These are phyloP conservation scores for Dothidotthia symphoricarpi DNA, from an alignment of 2,329 filamentous ascomycete genomes.

Conservation along the genomic window DNA sequence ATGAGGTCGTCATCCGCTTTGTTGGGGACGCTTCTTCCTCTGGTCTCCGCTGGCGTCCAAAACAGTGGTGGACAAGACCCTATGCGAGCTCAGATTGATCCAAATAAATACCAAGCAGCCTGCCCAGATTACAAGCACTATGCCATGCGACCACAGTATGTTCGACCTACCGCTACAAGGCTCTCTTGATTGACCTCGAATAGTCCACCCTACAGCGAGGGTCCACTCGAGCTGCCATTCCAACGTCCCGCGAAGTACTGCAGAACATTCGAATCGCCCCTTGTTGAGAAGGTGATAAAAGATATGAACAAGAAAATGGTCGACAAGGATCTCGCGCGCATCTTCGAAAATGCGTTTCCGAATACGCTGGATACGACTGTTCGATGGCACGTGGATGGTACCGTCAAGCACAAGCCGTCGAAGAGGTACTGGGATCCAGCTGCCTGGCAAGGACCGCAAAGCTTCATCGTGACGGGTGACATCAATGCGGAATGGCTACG, in stretches of 20 bases:
- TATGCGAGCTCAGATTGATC: constrained; percentile 29
- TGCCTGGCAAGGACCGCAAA: constrained; percentile 80
- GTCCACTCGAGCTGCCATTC: constrained; percentile 76
- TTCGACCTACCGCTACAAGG: constrained; percentile 4
- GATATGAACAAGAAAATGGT: constrained; percentile 77
- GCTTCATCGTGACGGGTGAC: constrained; percentile 89
- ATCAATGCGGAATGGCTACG: constrained; percentile 92
- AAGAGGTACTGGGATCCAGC: constrained; percentile 42
- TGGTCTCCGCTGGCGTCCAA: constrained; percentile 10
- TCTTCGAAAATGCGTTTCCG: constrained; percentile 95
- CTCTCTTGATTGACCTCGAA: neutral
- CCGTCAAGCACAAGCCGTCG: constrained; percentile 40
- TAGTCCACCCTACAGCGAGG: constrained; percentile 76
- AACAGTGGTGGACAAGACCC: constrained; percentile 30
- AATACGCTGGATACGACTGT: constrained; percentile 89
- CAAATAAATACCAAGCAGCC: constrained; percentile 43
- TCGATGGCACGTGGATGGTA: constrained; percentile 75
- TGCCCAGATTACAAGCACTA: constrained; percentile 68
- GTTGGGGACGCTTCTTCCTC: constrained; percentile 11
- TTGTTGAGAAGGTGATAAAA: constrained; percentile 83
- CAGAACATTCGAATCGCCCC: constrained; percentile 82
- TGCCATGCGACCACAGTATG: constrained; percentile 60
- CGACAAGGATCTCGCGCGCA: constrained; percentile 81
- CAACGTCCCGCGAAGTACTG: constrained; percentile 80
- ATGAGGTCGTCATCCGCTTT: constrained; percentile 20